Base-by-base conservation (phyloP, 208 protist species). In the Crithidia acanthocephali region DNA sequence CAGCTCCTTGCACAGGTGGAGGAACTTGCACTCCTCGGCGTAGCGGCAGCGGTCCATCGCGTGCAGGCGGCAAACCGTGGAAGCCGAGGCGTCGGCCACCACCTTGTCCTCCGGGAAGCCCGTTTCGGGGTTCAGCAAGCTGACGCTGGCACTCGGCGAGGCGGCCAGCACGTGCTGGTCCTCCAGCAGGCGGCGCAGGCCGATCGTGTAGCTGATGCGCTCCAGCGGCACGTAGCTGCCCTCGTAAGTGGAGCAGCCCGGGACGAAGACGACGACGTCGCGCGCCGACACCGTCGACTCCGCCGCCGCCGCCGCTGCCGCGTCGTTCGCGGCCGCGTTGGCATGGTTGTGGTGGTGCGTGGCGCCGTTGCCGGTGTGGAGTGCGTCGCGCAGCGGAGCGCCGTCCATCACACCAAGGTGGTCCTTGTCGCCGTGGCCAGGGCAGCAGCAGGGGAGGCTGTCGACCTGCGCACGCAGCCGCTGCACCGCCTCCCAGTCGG, bases 11-110 rank as follows among this genome's bases (percentile, higher is more conserved):
- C 90, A 95, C 11, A 95, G 74, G 72, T 95, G 90, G 45, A 95
- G 70, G 44, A 92, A 95, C 75, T 91, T 91, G 66, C 90, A 95
- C 59, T 95, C 87, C 30, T 86, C 87, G 30, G 85, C 87, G 80
- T 92, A 95, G 55, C 87, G 87, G 76, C 90, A 95, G n/a, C 87
- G 80, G 37, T 80, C 82, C 47, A 84, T 75, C 23, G 81, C 81
- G 75, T 95, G 86, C 53, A 92, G 74, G 64, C 87, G 86, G 79
- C 90, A 92, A 58, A 92, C 67, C 11, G 78, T 84, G 13, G 67
- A 44, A 18, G 23, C 68, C 10, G 74, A 87, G 3, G 82, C 76
- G 18, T 86, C 74, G 6, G 80, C 57, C 18, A 71, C 65, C 27
- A 74, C 37, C 65, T 63, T 74, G 35, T 62, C 42, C 53, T 81